Base-by-base conservation (phyloP, 371 early-diverging fungal species). In the Rhizopus microsporus region DNA sequence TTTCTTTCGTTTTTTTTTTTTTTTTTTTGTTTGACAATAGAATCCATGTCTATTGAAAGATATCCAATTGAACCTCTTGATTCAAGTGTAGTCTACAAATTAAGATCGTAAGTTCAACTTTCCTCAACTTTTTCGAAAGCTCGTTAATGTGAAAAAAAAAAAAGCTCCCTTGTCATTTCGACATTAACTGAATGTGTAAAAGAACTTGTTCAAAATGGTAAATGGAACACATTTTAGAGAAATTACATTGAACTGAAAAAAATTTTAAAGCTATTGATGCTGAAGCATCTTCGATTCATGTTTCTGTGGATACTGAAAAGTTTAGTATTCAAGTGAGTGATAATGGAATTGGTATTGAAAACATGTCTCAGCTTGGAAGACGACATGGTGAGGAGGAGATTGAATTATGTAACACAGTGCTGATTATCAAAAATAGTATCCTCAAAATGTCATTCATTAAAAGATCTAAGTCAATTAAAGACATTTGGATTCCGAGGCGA, bases 401-500 rank as follows among this genome's bases (percentile, higher is more conserved):
- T 30, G 3, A 1, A n/a, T 17, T 46, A n/a, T 38, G 23, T 29
- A 31, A 40, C 23, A 9, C 4, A 17, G 12, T 37, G 37, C 35
- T 44, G 5, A 8, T 29, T 51, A 9, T 55, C 23, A 23, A 23
- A 23, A 23, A 9, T 29, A 85, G 85, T 72, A 4, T 84, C 86
- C 0, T 84, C 88, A 7, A 86, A 85, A 57, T 77, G 77, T 43
- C 72, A 72, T 23, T 63, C 68, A 1, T 43, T 80, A 0, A 42
- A 65, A 16, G 85, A 84, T 54, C 60, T 82, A 1, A 59, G 74
- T 9, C 57, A 65, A 4, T 58, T 77, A 12, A 57, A 57, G 6
- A 78, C 87, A 1, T 86, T 80, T 71, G 90, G 90, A n/a, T 90
- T 83, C 52, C 78, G 88, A 3, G 90, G 90, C 3, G 86, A 88